Percentiles rank a stretch among this genome's conserved stretches.
phyloP scores from a whole-genome alignment of 495 filamentous ascomycete genomes.

The Cladorrhinum samala region DNA sequence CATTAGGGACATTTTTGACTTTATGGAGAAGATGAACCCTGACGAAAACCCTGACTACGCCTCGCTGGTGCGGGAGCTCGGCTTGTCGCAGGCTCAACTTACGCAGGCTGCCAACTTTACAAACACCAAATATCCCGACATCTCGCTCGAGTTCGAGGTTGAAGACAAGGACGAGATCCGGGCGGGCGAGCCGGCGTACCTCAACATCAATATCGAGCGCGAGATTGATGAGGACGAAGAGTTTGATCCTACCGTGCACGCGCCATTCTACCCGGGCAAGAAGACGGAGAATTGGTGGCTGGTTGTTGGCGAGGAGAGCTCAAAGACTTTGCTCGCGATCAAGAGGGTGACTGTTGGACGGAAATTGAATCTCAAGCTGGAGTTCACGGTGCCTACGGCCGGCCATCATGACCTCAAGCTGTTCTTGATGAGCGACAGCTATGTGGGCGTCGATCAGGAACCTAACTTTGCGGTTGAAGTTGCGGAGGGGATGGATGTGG shows the following conservation, averaged over 20 bases:
- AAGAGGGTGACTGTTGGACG: constrained; percentile 85
- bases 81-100: constrained; percentile 75
- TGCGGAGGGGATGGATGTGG: constrained; percentile 91
- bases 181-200: constrained; percentile 72
- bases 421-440: constrained; percentile 96
- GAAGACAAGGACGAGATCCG: constrained; percentile 73
- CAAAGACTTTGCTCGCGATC: constrained; percentile 81
- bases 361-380: constrained; percentile 70
- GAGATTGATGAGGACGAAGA: constrained; percentile 70
- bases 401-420: constrained; percentile 85
- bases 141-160: constrained; percentile 83
- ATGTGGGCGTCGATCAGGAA: constrained; percentile 94
- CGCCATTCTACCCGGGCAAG: constrained; percentile 84
- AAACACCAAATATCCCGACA: constrained; percentile 92
- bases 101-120: constrained; percentile 88
- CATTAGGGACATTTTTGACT: constrained; percentile 91
- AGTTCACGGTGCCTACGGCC: constrained; percentile 79
- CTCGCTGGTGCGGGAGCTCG: constrained; percentile 65
- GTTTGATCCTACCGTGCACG: constrained; percentile 79
- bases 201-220: constrained; percentile 82
- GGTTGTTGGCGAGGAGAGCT: constrained; percentile 84
- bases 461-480: constrained; percentile 79
- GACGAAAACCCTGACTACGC: constrained; percentile 77
- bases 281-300: constrained; percentile 99
- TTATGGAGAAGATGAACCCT: constrained; percentile 98